Base-by-base conservation (phyloP, 139 green algal species). In the Micractinium conductrix region DNA sequence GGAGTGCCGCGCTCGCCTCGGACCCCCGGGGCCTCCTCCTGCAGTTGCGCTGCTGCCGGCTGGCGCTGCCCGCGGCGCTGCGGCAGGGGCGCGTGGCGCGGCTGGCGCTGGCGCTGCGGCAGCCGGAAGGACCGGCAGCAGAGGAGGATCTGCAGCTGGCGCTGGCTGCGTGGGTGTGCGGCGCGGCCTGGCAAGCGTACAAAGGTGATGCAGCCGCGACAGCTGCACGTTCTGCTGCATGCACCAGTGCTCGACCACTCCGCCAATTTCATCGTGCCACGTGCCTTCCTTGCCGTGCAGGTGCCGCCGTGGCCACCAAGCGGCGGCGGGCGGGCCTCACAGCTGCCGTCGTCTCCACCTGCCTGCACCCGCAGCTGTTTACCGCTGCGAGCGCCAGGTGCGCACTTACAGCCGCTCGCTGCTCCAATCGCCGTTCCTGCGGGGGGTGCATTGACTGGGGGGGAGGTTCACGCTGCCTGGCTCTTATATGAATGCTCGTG, bases 311-410 rank as follows among this genome's bases (percentile, higher is more conserved):
- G 42, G 73, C 73, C 10, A 44, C 30, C 10, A 83, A 73, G 40
- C 60, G 74, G 14, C 74, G 81, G 30, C 50, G 65, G 38, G 58
- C 78, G 42, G 63, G 80, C 1, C 79, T 91, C 26, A 73, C 84
- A 0, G 86, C 80, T 0, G 80, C 86, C 1, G 48, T 87, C 5
- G 85, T 92, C 22, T 87, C 87, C 71, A 84, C 87, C 9, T 82
- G 84, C 40, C 84, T 93, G 38, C 69, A 88, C 53, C 88, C 90
- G 4, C 21, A 80, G 43, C 89, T 94, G 35, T 93, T 88, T 37
- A 44, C 16, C 19, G 2, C 21, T 4, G 9, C 33, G 17, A 9
- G 9, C 28, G 17, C 65, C 12, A 75, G 69, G 69, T 75, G 40
- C 21, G n/a, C n/a, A n/a, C n/a, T n/a, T n/a, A n/a, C n/a, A n/a